These are phyloP conservation scores for Coniosporium tulheliwenetii DNA, from an alignment of 2,329 filamentous ascomycete species.

Conservation along the genomic window DNA sequence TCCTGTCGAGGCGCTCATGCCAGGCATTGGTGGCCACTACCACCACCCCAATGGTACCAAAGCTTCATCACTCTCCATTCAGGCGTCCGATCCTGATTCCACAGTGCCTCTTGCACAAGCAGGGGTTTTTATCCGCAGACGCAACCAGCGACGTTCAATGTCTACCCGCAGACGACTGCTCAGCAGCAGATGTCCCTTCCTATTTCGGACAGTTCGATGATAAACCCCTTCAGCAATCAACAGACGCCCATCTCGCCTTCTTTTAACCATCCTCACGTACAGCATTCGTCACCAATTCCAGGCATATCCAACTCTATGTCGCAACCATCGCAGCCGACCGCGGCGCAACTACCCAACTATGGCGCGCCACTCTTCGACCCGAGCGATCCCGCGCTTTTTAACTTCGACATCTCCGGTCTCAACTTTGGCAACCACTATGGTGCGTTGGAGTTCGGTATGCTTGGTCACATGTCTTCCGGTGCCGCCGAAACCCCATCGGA, in stretches of 20 bases:
- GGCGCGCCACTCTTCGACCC: constrained; percentile 62
- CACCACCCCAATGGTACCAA: constrained; percentile 34
- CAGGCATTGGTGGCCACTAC: constrained; percentile 63
- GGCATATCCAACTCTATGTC: constrained; percentile 31
- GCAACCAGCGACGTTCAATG: constrained; percentile 11
- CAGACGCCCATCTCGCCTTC: constrained; percentile 61
- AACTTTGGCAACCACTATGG: constrained; percentile 96
- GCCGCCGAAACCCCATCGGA: constrained; percentile 29
- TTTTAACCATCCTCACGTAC: constrained; percentile 42
- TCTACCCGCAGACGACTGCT: constrained; percentile 18
- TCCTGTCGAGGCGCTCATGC: constrained; percentile 72
- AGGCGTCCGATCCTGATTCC: not conserved
- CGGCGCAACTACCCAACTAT: constrained; percentile 27
- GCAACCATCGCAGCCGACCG: constrained; percentile 22
- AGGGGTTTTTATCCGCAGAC: constrained; percentile 1
- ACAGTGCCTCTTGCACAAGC: not conserved
- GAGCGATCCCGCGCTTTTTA: constrained; percentile 83
- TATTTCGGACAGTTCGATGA: constrained; percentile 14
- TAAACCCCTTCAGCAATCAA: constrained; percentile 43
- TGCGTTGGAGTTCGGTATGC: constrained; percentile 87
- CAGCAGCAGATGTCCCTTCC: constrained; percentile 23
- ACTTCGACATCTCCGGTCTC: constrained; percentile 85
- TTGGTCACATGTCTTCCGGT: constrained; percentile 90
- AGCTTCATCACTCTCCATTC: constrained; percentile 3
- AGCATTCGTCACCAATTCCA: constrained; percentile 29